phyloP scores from a whole-genome alignment of 306 rosid species.

The Rubus idaeus region DNA sequence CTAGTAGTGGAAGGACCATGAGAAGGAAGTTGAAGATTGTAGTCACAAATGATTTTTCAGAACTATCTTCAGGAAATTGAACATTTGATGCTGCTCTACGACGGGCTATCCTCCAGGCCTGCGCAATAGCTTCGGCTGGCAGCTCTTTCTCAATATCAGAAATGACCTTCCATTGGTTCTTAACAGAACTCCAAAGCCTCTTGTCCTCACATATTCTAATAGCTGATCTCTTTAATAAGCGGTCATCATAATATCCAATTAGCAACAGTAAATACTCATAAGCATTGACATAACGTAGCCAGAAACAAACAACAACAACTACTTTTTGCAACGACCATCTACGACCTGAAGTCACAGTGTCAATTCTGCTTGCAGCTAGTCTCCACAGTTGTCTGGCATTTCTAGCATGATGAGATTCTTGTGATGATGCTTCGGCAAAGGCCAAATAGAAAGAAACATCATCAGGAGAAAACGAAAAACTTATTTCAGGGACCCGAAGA shows the following conservation, averaged over 20 bases:
- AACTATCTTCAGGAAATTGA: conserved; percentile 28
- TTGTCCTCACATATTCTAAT: conserved; percentile 44
- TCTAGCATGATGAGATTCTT: conserved; percentile 49
- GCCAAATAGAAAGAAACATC: conserved; percentile 52
- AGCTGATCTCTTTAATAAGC: conserved; percentile 47
- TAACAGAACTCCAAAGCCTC: conserved; percentile 44
- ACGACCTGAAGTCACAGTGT: conserved; percentile 37
- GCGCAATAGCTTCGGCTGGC: conserved; percentile 71
- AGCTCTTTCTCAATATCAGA: conserved; percentile 69
- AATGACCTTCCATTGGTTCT: conserved; percentile 57
- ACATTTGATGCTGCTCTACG: conserved; percentile 58
- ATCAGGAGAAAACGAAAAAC: conserved; percentile 53
- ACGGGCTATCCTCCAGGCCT: conserved; percentile 80
- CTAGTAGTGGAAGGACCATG: conserved; percentile 35
- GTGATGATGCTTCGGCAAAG: conserved; percentile 42
- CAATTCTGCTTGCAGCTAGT: conserved; percentile 69
- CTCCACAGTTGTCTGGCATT: conserved; percentile 78
- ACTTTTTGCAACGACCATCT: conserved; percentile 52
- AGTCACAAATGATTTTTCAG: conserved; percentile 21
- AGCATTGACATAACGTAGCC: conserved; percentile 74
- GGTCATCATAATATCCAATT: conserved; percentile 55
- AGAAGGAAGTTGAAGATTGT: conserved; percentile 32
- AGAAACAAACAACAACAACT: conserved; percentile 52
- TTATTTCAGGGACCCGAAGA: conserved; percentile 59
- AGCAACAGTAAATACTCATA: conserved; percentile 61